These are phyloP conservation scores for Saccharomycopsis javanensis DNA, from an alignment of 805 yeast genomes.

Conservation along the genomic window DNA sequence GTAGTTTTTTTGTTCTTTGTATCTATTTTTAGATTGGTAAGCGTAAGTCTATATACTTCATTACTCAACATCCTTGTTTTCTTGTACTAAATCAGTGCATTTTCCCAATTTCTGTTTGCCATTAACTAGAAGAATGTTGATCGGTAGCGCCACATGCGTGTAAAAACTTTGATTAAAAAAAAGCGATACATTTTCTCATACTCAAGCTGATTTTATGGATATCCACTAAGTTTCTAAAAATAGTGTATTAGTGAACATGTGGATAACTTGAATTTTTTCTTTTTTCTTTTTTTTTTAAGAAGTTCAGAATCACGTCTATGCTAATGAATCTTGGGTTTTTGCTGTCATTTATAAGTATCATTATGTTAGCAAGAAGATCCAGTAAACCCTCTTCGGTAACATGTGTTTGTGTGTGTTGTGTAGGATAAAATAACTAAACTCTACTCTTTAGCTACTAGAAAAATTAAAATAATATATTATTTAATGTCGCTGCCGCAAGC, in stretches of 20 bases:
- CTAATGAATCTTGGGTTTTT: too few relatives aligned
- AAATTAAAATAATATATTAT: not conserved
- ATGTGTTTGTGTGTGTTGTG: too few relatives aligned
- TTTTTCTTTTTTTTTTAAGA: too few relatives aligned
- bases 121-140: not conserved
- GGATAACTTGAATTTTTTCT: too few relatives aligned
- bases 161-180: not conserved
- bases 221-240: not conserved
- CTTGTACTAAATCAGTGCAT: not conserved
- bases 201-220: not conserved
- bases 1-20: not conserved
- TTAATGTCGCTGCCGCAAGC: not conserved
- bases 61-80: not conserved
- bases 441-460: too few relatives aligned
- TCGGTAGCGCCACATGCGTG: not conserved
- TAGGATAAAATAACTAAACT: too few relatives aligned
- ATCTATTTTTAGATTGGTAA: not conserved
- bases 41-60: not conserved
- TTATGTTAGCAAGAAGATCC: not conserved
- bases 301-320: too few relatives aligned
- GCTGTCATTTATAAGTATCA: too few relatives aligned
- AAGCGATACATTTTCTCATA: too few relatives aligned
- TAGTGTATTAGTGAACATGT: not conserved
- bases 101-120: not conserved
- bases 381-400: not conserved